Evolutionary conservation across 179 eudicot genomes (phyloP).

Genomic region (Corrigiola litoralis): DNA sequence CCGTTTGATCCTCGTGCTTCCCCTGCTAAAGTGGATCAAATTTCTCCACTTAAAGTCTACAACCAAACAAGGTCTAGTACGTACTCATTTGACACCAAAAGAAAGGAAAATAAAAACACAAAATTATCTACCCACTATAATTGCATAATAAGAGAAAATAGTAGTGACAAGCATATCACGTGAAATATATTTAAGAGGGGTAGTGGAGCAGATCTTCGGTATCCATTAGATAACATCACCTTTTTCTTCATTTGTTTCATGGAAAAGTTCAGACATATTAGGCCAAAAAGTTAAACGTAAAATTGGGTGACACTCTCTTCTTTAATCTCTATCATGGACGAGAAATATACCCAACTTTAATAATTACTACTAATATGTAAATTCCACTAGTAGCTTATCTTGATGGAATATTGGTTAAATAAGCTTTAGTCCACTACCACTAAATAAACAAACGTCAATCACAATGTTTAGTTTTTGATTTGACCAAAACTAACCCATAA

Average conservation of each 20-base stretch:
- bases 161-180: slow-evolving; percentile 16
- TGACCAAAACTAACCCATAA: too few species aligned
- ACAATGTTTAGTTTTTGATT: too few species aligned
- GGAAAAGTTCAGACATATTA: slow-evolving; percentile 17
- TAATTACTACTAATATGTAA: too few species aligned
- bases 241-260: slow-evolving; percentile 19
- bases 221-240: slow-evolving; percentile 22
- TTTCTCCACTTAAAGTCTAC: neutral
- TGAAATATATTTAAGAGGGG: slow-evolving; percentile 9
- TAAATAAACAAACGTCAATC: too few species aligned
- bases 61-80: slow-evolving; percentile 6
- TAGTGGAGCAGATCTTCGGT: slow-evolving; percentile 15
- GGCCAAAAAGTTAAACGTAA: slow-evolving; percentile 15
- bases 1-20: slow-evolving; percentile 25
- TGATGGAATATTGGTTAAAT: too few species aligned
- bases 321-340: neutral
- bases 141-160: neutral
- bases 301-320: slow-evolving; percentile 1
- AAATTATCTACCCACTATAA: neutral
- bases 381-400: too few species aligned
- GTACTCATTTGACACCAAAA: neutral
- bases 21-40: slow-evolving; percentile 21
- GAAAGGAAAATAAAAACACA: neutral
- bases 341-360: neutral
- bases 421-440: too few species aligned